Evolutionary conservation across 768 basidiomycete species (phyloP).

Genomic region (Clitopilus passeckerianus): DNA sequence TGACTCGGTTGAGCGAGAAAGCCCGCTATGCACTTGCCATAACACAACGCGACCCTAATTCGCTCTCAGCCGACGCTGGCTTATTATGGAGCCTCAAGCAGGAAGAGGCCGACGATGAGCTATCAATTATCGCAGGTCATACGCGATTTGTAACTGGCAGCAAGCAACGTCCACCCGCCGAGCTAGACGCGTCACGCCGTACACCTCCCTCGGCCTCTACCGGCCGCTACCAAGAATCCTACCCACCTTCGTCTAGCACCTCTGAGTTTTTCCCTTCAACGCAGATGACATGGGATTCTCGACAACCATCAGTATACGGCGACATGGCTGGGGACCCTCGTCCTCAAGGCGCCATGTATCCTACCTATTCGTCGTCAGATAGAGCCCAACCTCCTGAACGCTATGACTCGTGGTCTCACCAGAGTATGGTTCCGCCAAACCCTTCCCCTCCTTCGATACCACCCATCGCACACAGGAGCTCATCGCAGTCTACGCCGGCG

Average conservation of each 20-base stretch:
- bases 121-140: conserved; percentile 66
- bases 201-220: conserved; percentile 4
- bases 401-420: neutral
- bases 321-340: neutral
- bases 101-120: conserved; percentile 57
- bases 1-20: conserved; percentile 59
- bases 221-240: neutral
- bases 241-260: neutral
- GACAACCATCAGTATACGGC: neutral
- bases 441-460: neutral
- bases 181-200: conserved; percentile 6
- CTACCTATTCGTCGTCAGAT: neutral
- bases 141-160: conserved; percentile 55
- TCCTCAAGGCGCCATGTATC: neutral
- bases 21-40: conserved; percentile 50
- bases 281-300: neutral
- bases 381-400: neutral
- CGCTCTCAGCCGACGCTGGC: conserved; percentile 23
- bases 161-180: conserved; percentile 13
- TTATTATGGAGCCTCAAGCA: conserved; percentile 48
- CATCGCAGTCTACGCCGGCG: neutral
- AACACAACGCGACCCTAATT: conserved; percentile 31
- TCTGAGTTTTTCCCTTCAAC: neutral
- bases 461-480: neutral
- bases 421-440: neutral